Percentiles rank a stretch among this genome's conserved stretches.
phyloP scores from a whole-genome alignment of 495 filamentous ascomycete species.

The Haplographium delicatum region DNA sequence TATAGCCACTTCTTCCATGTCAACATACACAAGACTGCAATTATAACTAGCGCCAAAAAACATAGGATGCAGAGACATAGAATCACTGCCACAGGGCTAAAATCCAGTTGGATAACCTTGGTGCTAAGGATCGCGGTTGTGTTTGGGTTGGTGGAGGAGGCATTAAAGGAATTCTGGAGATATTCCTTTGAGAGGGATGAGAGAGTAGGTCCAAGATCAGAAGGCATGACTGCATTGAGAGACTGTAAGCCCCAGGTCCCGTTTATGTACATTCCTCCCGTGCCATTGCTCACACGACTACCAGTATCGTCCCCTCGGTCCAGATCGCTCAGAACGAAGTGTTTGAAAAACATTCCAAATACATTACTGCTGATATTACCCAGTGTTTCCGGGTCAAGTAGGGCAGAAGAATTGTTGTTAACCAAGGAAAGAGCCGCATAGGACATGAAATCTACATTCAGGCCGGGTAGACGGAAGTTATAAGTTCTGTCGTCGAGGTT shows the following conservation, averaged over 20 bases:
- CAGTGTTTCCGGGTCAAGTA: conserved; percentile 26
- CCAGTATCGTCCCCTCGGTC: no score
- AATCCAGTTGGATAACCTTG: conserved; percentile 28
- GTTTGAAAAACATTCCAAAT: conserved; percentile 35
- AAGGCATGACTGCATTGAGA: conserved; percentile 30
- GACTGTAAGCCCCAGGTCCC: conserved; percentile 13
- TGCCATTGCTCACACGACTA: conserved; percentile 13
- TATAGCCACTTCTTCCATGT: conserved; percentile 6
- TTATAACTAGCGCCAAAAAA: conserved; percentile 31
- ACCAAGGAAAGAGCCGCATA: conserved; percentile 32
- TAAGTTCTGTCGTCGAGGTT: conserved; percentile 32
- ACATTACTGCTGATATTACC: conserved; percentile 24
- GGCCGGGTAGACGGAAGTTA: conserved; percentile 32
- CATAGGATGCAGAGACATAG: conserved; percentile 33
- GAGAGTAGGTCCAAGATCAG: conserved; percentile 27
- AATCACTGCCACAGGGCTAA: conserved; percentile 31
- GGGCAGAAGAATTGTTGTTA: conserved; percentile 23
- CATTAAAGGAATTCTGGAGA: conserved; percentile 6
- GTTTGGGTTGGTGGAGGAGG: neutral
- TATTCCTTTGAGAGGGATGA: conserved; percentile 21
- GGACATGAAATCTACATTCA: conserved; percentile 39
- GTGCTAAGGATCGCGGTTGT: conserved; percentile 11
- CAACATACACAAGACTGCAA: conserved; percentile 23
- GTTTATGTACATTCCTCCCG: conserved; percentile 1
- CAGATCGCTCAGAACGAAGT: conserved; percentile 32